Conservation (phyloP, 164 flowering plant genomes). For the Aristolochia californica region DNA sequence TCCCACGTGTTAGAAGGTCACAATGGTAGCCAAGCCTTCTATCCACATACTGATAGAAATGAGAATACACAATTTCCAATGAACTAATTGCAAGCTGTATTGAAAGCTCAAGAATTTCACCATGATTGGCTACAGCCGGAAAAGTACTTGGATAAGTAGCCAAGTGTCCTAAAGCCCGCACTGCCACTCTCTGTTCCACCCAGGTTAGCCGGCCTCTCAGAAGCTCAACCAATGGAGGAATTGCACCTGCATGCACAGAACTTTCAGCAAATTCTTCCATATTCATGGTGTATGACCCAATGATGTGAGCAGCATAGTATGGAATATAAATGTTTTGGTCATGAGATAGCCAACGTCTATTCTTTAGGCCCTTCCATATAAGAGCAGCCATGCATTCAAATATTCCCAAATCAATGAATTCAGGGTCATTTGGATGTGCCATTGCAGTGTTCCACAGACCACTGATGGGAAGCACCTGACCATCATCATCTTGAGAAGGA, state of each 20-base stretch:
- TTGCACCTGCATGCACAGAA: conserved; percentile 86
- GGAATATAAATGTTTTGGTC: conserved; percentile 97
- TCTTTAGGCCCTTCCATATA: conserved; percentile 89
- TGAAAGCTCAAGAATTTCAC: conserved; percentile 88
- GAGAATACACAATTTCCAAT: conserved; percentile 86
- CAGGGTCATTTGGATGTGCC: conserved; percentile 99
- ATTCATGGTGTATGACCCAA: conserved; percentile 98
- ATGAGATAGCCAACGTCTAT: conserved; percentile 89
- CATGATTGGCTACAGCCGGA: conserved; percentile 71
- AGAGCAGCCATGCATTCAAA: conserved; percentile 98
- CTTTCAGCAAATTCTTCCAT: conserved; percentile 94
- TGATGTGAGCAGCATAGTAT: conserved; percentile 95
- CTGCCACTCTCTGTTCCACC: conserved; percentile 99
- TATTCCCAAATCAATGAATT: conserved; percentile 87
- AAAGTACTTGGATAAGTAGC: conserved; percentile 89
- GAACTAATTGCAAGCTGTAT: conserved; percentile 93
- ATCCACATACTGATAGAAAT: conserved; percentile 79
- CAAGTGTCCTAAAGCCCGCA: conserved; percentile 91
- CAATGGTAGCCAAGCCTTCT: conserved; percentile 86
- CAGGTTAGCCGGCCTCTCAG: conserved; percentile 89
- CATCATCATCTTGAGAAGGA: conserved; percentile 93
- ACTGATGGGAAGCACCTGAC: conserved; percentile 97
- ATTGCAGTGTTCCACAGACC: conserved; percentile 99
- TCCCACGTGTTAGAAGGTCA: conserved; percentile 96
- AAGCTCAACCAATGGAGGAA: conserved; percentile 87